Conservation (phyloP, 2,329 filamentous ascomycete genomes). For the Zymoseptoria brevis region DNA sequence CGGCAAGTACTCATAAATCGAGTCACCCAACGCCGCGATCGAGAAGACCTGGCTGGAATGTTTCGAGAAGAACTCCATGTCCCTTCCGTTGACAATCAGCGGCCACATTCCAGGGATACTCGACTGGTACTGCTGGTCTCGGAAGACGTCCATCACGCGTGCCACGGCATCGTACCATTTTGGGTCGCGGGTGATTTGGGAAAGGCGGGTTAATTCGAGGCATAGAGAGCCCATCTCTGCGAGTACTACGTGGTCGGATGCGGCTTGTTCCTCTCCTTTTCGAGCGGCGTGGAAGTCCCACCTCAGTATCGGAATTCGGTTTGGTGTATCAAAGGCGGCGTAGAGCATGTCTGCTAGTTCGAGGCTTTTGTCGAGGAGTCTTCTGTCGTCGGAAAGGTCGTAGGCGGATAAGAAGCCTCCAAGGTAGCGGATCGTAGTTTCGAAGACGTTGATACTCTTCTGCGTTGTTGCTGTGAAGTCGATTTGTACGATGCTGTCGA, state of each 20-base stretch:
- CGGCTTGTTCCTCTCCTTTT: slow-evolving; percentile 22
- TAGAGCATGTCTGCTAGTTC: slow-evolving; percentile 59
- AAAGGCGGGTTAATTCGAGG: slow-evolving; percentile 57
- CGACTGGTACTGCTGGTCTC: slow-evolving; percentile 46
- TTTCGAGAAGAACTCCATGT: slow-evolving; percentile 27
- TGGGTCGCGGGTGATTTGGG: slow-evolving; percentile 53
- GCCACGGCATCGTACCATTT: slow-evolving; percentile 56
- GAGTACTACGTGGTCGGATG: slow-evolving; percentile 32
- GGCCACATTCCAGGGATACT: slow-evolving; percentile 58
- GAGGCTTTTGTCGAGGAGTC: slow-evolving; percentile 53
- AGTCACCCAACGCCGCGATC: slow-evolving; percentile 29
- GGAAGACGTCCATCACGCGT: slow-evolving; percentile 50
- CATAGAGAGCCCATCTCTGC: slow-evolving; percentile 52
- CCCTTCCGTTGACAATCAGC: slow-evolving; percentile 41
- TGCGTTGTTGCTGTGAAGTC: slow-evolving; percentile 51
- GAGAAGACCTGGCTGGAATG: slow-evolving; percentile 16
- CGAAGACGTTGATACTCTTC: slow-evolving; percentile 56
- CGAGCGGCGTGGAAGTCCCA: slow-evolving; percentile 46
- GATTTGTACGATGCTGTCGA: slow-evolving; percentile 49
- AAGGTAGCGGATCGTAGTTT: slow-evolving; percentile 64
- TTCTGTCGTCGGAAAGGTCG: slow-evolving; percentile 51
- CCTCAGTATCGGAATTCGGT: slow-evolving; percentile 55
- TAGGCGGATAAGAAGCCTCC: slow-evolving; percentile 63
- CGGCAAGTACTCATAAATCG: slow-evolving; percentile 29
- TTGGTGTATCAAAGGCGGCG: slow-evolving; percentile 59